Base-by-base conservation (phyloP, 768 basidiomycete genomes). In the Collybiopsis confluens region DNA sequence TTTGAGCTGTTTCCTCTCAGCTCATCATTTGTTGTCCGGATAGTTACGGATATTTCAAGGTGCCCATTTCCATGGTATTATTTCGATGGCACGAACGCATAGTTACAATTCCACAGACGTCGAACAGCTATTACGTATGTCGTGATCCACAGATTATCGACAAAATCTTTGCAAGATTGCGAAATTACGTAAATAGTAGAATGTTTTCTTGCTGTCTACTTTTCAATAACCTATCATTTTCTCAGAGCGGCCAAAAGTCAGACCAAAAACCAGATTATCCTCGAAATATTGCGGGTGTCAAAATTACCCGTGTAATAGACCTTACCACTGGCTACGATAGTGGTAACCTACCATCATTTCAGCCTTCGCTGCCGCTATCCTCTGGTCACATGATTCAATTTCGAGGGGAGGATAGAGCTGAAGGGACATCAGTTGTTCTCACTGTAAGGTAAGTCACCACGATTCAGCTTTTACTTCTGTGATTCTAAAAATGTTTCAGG, bases 301-400 rank as follows among this genome's bases (percentile, higher is more conserved):
- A 65, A 1, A 73, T 94, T 41, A 79, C 75, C 0, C 76, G 81
- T 45, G 73, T 94, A 13, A 70, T 89, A 8, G 93, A 95, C 64
- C 66, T 94, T 38, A 93, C 92, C 2, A 70, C 71, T 20, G 89
- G 87, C 18, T 91, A 86, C 64, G 90, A 92, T 59, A 90, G 84
- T 59, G 73, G 74, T 5, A 88, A 90, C 60, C 75, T 85, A n/a
- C 85, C 87, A 1, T 73, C 73, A 2, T 83, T 75, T 62, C 69
- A 76, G 58, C 85, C 90, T 11, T 67, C 69, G 24, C 70, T 90
- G 18, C 87, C 86, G 18, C 66, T 90, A 30, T 90, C 90, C 18
- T 85, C 83, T 0, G 85, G 90, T 5, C 85, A 94, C 59, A 93
- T 94, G 92, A 82, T 94, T 38, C 86, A 88, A 58, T 87, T 95